phyloP scores from a whole-genome alignment of 495 filamentous ascomycete genomes.

The Hypomontagnella submonticulosa region DNA sequence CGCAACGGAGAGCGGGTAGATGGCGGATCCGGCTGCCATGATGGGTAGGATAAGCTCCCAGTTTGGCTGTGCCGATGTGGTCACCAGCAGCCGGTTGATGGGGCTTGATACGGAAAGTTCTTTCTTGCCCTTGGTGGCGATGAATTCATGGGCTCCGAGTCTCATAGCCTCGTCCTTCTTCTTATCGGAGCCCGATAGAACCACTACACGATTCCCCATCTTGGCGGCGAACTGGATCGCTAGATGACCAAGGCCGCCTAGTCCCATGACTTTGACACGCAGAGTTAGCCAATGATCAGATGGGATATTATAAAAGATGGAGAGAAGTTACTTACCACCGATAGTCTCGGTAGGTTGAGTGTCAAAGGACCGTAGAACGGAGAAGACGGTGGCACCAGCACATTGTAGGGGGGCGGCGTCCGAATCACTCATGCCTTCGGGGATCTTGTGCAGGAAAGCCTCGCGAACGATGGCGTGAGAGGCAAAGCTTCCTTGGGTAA shows the following conservation, averaged over 20 bases:
- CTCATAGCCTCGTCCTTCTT: slow-evolving; percentile 66
- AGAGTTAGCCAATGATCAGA: slow-evolving; percentile 21
- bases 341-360: slow-evolving; percentile 28
- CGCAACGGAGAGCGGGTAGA: slow-evolving; percentile 46
- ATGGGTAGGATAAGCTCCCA: slow-evolving; percentile 47
- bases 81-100: slow-evolving; percentile 50
- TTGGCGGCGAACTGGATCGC: slow-evolving; percentile 69
- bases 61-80: slow-evolving; percentile 51
- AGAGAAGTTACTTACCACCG: slow-evolving; percentile 26
- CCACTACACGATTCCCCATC: slow-evolving; percentile 69
- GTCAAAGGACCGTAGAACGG: slow-evolving; percentile 46
- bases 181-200: slow-evolving; percentile 60
- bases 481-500: slow-evolving; percentile 39
- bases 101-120: slow-evolving; percentile 42
- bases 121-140: slow-evolving; percentile 54
- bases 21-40: slow-evolving; percentile 42
- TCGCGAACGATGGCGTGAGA: slow-evolving; percentile 45
- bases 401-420: slow-evolving; percentile 68
- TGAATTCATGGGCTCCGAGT: slow-evolving; percentile 68
- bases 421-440: slow-evolving; percentile 51
- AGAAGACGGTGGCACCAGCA: slow-evolving; percentile 68
- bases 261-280: slow-evolving; percentile 63
- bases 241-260: slow-evolving; percentile 70
- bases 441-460: slow-evolving; percentile 54
- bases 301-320: background rate